Conservation (phyloP, 805 yeast genomes). For the Blastobotrys muscicola region DNA sequence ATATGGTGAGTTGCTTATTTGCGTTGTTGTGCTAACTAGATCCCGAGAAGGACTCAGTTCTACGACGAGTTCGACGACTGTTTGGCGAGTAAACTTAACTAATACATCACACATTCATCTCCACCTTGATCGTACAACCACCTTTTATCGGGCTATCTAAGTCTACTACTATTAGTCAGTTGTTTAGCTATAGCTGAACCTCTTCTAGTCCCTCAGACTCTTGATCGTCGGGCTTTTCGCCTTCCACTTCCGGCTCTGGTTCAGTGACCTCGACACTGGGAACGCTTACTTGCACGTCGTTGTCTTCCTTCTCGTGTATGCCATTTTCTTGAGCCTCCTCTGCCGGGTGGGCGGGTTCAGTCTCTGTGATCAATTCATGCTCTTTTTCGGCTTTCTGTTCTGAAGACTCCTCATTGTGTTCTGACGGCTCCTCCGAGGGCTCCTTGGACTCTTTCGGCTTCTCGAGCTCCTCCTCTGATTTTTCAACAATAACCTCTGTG, state of each 20-base stretch:
- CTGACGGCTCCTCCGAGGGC: slow-evolving; percentile 10
- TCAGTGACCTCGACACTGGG: neutral
- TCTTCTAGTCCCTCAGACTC: slow-evolving; percentile 3
- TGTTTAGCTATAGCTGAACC: neutral
- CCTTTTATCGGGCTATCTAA: neutral
- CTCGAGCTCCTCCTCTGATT: slow-evolving; percentile 14
- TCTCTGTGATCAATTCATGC: neutral
- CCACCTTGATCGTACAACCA: neutral
- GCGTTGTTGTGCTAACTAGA: slow-evolving; percentile 32
- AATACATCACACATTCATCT: neutral
- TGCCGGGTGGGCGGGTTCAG: slow-evolving; percentile 4
- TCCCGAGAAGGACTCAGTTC: slow-evolving; percentile 94
- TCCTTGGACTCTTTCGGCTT: slow-evolving; percentile 18
- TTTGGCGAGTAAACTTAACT: slow-evolving; percentile 64
- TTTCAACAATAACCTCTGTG: slow-evolving; percentile 11
- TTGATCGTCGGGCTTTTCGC: slow-evolving; percentile 14
- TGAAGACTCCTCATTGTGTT: slow-evolving; percentile 5
- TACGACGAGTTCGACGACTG: slow-evolving; percentile 87
- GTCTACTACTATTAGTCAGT: slow-evolving; percentile 7
- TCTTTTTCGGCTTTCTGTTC: slow-evolving; percentile 2
- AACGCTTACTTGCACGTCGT: neutral
- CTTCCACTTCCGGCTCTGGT: slow-evolving; percentile 14
- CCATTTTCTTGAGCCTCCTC: slow-evolving; percentile 10
- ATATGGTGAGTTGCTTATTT: slow-evolving; percentile 34
- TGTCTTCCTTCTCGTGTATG: neutral